phyloP scores from a whole-genome alignment of 176 grass and related monocot species.

The Hordeum marinum region DNA sequence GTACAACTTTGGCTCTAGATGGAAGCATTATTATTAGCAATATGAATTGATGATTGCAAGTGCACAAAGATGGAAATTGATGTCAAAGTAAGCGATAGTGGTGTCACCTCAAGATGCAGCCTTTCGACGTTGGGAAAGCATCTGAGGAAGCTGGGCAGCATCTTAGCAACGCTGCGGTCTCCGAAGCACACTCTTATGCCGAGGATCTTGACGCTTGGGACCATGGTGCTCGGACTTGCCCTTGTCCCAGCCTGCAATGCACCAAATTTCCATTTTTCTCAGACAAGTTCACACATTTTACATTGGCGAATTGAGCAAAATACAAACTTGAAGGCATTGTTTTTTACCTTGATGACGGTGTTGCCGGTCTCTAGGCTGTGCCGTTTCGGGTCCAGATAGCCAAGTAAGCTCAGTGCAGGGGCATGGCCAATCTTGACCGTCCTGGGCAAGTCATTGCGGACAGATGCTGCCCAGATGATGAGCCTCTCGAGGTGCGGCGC shows the following conservation, averaged over 20 bases:
- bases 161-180: not conserved
- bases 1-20: not conserved
- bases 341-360: conserved; percentile 1
- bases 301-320: not conserved
- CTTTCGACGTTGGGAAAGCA: conserved; percentile 19
- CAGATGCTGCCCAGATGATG: not conserved
- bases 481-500: not conserved
- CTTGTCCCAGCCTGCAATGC: not conserved
- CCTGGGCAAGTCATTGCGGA: not conserved
- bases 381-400: not conserved
- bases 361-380: not conserved
- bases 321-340: not conserved
- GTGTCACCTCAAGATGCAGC: not conserved
- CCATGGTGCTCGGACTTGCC: not conserved
- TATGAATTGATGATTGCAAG: not conserved
- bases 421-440: not conserved
- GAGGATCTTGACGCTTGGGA: conserved; percentile 18
- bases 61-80: not conserved
- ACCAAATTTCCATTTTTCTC: not conserved
- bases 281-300: not conserved
- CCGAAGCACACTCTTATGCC: not conserved
- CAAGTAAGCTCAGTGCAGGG: not conserved
- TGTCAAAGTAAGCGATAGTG: not conserved
- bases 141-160: conserved; percentile 14
- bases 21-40: not conserved